Conservation (phyloP, 768 basidiomycete species). For the Boletellus ananiceps region DNA sequence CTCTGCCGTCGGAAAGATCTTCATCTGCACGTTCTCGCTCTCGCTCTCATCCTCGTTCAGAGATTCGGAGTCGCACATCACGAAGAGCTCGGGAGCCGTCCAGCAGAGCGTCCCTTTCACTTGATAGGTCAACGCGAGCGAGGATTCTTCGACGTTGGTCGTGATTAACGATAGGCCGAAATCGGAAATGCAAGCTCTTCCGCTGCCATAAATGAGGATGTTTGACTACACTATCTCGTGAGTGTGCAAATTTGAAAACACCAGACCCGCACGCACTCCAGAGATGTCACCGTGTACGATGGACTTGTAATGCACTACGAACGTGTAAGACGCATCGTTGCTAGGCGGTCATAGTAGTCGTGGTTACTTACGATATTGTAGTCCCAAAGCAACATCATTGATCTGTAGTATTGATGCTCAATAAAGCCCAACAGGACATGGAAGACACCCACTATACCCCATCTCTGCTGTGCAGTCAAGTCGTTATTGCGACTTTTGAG, state of each 20-base stretch:
- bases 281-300: conserved; percentile 26
- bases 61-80: not conserved
- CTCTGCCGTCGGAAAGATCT: conserved; percentile 13
- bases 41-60: not conserved
- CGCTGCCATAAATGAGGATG: conserved; percentile 39
- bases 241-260: not conserved
- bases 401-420: conserved; percentile 11
- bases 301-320: conserved; percentile 16
- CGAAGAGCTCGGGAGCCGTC: conserved; percentile 43
- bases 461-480: conserved; percentile 11
- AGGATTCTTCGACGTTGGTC: conserved; percentile 31
- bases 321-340: not conserved
- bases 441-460: conserved; percentile 14
- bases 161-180: conserved; percentile 44
- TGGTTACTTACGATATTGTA: conserved; percentile 22
- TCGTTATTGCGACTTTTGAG: conserved; percentile 10
- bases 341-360: not conserved
- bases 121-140: conserved; percentile 30
- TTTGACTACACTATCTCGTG: conserved; percentile 32
- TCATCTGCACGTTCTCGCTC: not conserved
- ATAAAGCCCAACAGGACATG: not conserved
- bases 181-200: conserved; percentile 41
- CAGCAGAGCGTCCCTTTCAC: conserved; percentile 42
- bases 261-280: conserved; percentile 18
- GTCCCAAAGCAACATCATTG: conserved; percentile 24